Conservation (phyloP, 1,139 yeast species). For the Wickerhamomyces sp. region DNA sequence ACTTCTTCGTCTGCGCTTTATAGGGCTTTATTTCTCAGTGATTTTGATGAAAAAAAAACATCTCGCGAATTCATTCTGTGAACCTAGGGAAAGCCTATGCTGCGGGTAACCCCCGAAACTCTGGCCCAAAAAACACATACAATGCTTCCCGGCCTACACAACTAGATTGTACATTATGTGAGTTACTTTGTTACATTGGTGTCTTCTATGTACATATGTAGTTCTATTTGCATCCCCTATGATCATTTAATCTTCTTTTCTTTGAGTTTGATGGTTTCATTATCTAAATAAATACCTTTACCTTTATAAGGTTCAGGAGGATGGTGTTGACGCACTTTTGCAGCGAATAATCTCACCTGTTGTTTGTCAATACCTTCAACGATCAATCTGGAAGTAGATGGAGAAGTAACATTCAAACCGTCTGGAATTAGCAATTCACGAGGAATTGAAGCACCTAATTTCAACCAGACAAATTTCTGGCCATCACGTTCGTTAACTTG, state of each 20-base stretch:
- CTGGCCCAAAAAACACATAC: no score
- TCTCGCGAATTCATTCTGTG: neutral
- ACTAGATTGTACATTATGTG: no score
- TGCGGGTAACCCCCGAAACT: neutral
- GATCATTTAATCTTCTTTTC: slow-evolving; percentile 83
- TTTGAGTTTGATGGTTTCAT: slow-evolving; percentile 86
- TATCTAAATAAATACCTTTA: slow-evolving; percentile 91
- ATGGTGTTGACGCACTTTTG: slow-evolving; percentile 76
- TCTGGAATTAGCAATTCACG: slow-evolving; percentile 66
- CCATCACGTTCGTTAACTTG: slow-evolving; percentile 49
- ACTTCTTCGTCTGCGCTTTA: neutral
- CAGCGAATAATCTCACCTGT: slow-evolving; percentile 84
- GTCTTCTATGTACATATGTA: slow-evolving; percentile 3
- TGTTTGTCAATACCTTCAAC: slow-evolving; percentile 88
- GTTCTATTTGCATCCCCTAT: no score
- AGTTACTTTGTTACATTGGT: neutral
- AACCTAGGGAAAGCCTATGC: neutral
- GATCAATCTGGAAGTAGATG: slow-evolving; percentile 83
- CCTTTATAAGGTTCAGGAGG: slow-evolving; percentile 99
- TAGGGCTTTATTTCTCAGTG: neutral
- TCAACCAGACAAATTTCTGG: slow-evolving; percentile 58
- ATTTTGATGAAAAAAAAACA: neutral
- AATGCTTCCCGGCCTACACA: no score
- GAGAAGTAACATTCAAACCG: slow-evolving; percentile 68
- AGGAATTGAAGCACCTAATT: slow-evolving; percentile 80